Conservation (phyloP, 805 yeast species). For the Candida sphagnicola region DNA sequence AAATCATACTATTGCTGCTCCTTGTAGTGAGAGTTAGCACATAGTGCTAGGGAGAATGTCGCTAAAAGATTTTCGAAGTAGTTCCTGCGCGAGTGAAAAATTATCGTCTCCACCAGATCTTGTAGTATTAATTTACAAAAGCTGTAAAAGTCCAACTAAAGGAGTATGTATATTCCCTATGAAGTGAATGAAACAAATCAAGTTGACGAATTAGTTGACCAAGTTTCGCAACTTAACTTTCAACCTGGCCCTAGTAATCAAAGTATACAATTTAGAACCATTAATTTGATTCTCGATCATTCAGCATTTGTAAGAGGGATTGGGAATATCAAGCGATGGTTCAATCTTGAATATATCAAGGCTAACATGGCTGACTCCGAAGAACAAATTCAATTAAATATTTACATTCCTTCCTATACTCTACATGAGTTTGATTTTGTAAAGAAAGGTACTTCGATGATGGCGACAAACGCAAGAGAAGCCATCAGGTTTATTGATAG, state of each 20-base stretch:
- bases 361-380: slow-evolving; percentile 17
- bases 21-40: too few species aligned
- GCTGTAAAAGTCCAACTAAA: too few species aligned
- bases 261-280: slow-evolving; percentile 8
- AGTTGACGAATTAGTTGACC: slow-evolving; percentile 2
- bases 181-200: background rate
- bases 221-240: background rate
- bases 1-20: too few species aligned
- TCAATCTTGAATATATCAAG: slow-evolving; percentile 31
- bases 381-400: slow-evolving; percentile 23
- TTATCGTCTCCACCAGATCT: too few species aligned
- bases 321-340: slow-evolving; percentile 66
- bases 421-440: slow-evolving; percentile 57
- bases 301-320: slow-evolving; percentile 66
- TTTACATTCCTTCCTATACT: slow-evolving; percentile 55
- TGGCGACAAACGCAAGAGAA: slow-evolving; percentile 63
- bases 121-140: too few species aligned
- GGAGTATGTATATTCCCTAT: slow-evolving; percentile 4
- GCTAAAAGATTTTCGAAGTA: too few species aligned
- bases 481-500: slow-evolving; percentile 59
- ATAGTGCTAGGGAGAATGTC: too few species aligned
- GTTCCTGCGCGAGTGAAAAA: too few species aligned
- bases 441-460: slow-evolving; percentile 50
- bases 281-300: slow-evolving; percentile 57
- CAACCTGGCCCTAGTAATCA: background rate